Percentiles rank a stretch among this genome's conserved stretches.
Evolutionary conservation across 257 asterid genomes (phyloP).

Genomic region (Avicennia marina): DNA sequence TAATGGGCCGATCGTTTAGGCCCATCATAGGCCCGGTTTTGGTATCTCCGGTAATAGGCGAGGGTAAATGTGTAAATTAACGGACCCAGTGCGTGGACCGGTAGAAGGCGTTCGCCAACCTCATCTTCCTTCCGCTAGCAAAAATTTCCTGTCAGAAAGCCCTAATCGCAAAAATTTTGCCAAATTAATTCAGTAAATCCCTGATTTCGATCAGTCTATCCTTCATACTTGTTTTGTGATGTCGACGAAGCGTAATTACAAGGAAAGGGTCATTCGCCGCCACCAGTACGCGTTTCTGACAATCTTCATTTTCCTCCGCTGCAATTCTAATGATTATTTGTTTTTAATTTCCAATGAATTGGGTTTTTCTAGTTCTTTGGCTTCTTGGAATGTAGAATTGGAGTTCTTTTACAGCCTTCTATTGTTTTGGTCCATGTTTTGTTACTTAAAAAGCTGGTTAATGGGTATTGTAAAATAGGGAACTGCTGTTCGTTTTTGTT

Average conservation of each 20-base stretch:
- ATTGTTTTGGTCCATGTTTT: no score
- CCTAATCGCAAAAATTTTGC: slow-evolving; percentile 25
- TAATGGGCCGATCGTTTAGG: not conserved
- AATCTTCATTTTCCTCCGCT: not conserved
- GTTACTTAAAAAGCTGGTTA: not conserved
- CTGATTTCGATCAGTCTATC: slow-evolving; percentile 4
- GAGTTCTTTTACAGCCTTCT: no score
- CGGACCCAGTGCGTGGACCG: not conserved
- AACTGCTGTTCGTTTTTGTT: not conserved
- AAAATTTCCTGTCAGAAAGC: slow-evolving; percentile 22
- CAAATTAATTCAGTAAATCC: not conserved
- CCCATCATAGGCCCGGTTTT: not conserved
- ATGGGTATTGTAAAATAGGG: slow-evolving; percentile 6
- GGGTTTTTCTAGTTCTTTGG: not conserved
- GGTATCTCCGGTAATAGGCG: not conserved
- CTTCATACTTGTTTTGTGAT: slow-evolving; percentile 11
- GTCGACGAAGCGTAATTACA: slow-evolving; percentile 48
- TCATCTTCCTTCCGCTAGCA: not conserved
- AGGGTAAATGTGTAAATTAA: slow-evolving; percentile 11
- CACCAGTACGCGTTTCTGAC: slow-evolving; percentile 28
- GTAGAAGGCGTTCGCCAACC: not conserved
- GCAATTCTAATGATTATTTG: not conserved
- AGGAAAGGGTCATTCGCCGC: slow-evolving; percentile 47
- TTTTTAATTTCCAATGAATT: not conserved
- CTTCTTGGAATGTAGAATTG: slow-evolving; percentile 6